A percentile compares a stretch with the other conserved stretches of the same genome.
These are phyloP conservation scores for Chrysoporthe deuterocubensis DNA, from an alignment of 2,329 filamentous ascomycete species.

Conservation along the genomic window DNA sequence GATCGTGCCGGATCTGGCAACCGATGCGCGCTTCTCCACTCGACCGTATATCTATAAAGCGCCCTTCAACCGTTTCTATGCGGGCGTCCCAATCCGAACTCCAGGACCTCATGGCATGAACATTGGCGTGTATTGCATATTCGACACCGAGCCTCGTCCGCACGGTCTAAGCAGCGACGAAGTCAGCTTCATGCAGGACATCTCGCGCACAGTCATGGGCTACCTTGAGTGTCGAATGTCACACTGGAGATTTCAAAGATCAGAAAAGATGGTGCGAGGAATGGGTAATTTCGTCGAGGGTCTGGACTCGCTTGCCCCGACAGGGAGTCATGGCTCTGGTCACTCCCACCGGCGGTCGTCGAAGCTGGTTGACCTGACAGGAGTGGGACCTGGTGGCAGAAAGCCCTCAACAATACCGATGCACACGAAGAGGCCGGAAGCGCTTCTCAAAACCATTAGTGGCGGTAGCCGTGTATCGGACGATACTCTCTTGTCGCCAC, in stretches of 20 bases:
- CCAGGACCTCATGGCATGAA: conserved; percentile 41
- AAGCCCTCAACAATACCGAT: not conserved
- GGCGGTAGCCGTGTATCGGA: not conserved
- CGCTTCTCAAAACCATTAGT: conserved; percentile 8
- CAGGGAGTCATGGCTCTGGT: not conserved
- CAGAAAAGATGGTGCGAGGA: conserved; percentile 43
- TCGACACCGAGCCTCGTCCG: conserved; percentile 36
- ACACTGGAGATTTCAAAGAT: conserved; percentile 36
- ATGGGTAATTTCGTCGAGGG: conserved; percentile 43
- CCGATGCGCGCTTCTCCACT: conserved; percentile 37
- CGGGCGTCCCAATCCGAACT: conserved; percentile 46
- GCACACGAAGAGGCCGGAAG: not conserved
- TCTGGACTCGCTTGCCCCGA: conserved; percentile 15
- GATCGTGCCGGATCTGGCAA: conserved; percentile 40
- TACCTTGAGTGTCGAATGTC: conserved; percentile 41
- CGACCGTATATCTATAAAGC: conserved; percentile 34
- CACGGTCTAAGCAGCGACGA: conserved; percentile 36
- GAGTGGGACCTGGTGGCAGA: not conserved
- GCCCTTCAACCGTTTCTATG: conserved; percentile 42
- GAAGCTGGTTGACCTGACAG: not conserved
- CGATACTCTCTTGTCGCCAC: conserved; percentile 4
- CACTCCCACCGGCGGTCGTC: conserved; percentile 17
- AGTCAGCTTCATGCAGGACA: conserved; percentile 33
- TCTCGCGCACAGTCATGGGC: conserved; percentile 39
- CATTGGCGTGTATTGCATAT: conserved; percentile 47